Evolutionary conservation across 2,329 filamentous ascomycete genomes (phyloP), one percentile per base, ranked within the genome.

Genomic region (Lachnellula arida): DNA sequence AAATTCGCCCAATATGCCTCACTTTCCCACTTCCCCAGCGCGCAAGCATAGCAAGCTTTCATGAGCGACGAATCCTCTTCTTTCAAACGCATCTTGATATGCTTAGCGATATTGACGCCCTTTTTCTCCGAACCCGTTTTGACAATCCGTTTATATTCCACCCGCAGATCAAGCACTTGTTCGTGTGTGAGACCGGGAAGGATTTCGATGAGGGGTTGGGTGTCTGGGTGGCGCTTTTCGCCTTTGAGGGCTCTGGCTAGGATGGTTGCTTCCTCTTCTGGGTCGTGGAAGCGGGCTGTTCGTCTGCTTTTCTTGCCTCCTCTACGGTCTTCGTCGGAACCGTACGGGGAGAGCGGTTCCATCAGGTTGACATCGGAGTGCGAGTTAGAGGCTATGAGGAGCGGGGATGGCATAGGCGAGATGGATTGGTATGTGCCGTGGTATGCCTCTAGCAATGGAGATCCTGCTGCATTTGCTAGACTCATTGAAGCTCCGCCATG

Each of bases 1-100:
- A 91, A 96, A 71, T 97, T 97, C 57, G 93, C 91, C 92, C 94
- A 99, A 78, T 96, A 96, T 0, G 91, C 90, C 72, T 99, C 94
- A 64, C 86, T 87, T 74, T 97, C 94, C 86, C 91, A 97, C 51
- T 82, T 81, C 9, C 94, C 94, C 0, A 97, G 81, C 0, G 93
- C 91, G 2, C 90, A 92, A 3, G 92, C 85, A 71, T 97, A 97
- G 67, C 88, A 91, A 6, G 89, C 88, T 74, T 97, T 97, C 74
- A 92, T 93, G 63, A 97, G 86, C 64, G 84, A 86, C 4, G 85
- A 79, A 53, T 87, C 80, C 64, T 85, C 81, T 44, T 89, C 85
- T 73, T 92, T 91, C 66, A 92, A 79, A 19, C 84, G 81, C 17
- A 82, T 77, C 59, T 90, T 90, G 70, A 94, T 88, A 73, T 94